Evolutionary conservation across 305 asterid species (phyloP).

Genomic region (Galium porrigens): DNA sequence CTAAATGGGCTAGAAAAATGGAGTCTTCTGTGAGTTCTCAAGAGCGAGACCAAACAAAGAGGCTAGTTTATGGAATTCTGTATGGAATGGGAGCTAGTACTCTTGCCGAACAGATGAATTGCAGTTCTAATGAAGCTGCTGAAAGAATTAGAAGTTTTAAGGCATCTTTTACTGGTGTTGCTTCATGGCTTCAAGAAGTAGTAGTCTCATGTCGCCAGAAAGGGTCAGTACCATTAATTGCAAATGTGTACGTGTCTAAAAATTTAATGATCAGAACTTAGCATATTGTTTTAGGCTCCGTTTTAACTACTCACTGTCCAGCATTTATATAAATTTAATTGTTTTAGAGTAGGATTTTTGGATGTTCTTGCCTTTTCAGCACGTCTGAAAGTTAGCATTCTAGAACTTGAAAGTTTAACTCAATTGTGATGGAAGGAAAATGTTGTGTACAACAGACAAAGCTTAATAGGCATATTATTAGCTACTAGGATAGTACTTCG

Average conservation of each 20-base stretch:
- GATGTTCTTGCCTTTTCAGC: not conserved
- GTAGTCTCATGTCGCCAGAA: constrained; percentile 57
- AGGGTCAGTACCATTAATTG: constrained; percentile 47
- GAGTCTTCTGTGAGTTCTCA: constrained; percentile 53
- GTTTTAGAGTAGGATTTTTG: not conserved
- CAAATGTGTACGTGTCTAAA: not conserved
- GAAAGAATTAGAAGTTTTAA: constrained; percentile 70
- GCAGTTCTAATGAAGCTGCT: constrained; percentile 64
- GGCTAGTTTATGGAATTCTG: constrained; percentile 77
- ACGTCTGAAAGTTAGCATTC: too few relatives aligned
- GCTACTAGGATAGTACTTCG: too few relatives aligned
- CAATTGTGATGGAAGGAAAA: too few relatives aligned
- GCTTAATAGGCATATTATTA: too few relatives aligned
- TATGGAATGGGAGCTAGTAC: constrained; percentile 88
- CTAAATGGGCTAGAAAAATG: constrained; percentile 65
- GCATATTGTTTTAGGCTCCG: not conserved
- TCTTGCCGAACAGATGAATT: constrained; percentile 73
- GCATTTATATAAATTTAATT: not conserved
- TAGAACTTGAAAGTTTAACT: too few relatives aligned
- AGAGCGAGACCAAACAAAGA: constrained; percentile 88
- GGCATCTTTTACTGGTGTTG: constrained; percentile 77
- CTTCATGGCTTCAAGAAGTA: constrained; percentile 87
- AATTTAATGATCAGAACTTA: not conserved
- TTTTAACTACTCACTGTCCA: not conserved
- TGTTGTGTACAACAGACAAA: too few relatives aligned